These are phyloP conservation scores for Trichoderma gracile DNA, from an alignment of 2,329 filamentous ascomycete genomes.

Conservation along the genomic window DNA sequence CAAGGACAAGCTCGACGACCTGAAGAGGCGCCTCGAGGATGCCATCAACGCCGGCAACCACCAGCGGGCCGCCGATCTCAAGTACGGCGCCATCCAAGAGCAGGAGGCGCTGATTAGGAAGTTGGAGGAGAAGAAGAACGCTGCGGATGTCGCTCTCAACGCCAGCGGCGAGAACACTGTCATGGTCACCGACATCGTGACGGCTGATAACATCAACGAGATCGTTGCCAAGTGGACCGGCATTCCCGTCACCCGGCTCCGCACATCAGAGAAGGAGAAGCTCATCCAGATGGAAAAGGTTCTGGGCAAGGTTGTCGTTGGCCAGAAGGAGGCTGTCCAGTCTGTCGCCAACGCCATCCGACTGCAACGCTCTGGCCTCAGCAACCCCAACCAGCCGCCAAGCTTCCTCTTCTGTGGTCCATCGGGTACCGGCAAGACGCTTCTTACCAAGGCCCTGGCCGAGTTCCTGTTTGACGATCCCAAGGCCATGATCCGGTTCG, in stretches of 20 bases:
- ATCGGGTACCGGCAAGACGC: slow-evolving; percentile 95
- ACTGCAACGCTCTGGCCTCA: slow-evolving; percentile 88
- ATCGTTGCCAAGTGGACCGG: slow-evolving; percentile 98
- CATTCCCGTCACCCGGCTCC: slow-evolving; percentile 91
- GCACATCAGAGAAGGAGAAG: slow-evolving; percentile 97
- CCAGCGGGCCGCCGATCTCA: slow-evolving; percentile 84
- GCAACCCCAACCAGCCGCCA: slow-evolving; percentile 94
- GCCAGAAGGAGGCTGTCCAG: slow-evolving; percentile 88
- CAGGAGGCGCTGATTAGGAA: slow-evolving; percentile 77
- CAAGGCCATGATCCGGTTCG: slow-evolving; percentile 97
- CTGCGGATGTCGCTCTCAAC: slow-evolving; percentile 71
- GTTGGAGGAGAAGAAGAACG: slow-evolving; percentile 78
- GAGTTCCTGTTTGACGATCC: slow-evolving; percentile 98
- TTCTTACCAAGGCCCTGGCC: slow-evolving; percentile 93
- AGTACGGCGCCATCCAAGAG: slow-evolving; percentile 97
- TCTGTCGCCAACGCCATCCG: slow-evolving; percentile 96
- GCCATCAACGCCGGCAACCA: slow-evolving; percentile 86
- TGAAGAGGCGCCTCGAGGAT: slow-evolving; percentile 90
- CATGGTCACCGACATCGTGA: slow-evolving; percentile 89
- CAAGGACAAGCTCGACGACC: slow-evolving; percentile 89
- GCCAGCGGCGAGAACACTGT: slow-evolving; percentile 58
- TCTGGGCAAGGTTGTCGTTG: slow-evolving; percentile 81
- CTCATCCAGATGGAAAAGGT: slow-evolving; percentile 94
- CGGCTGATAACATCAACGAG: slow-evolving; percentile 97
- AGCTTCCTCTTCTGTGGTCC: slow-evolving; percentile 99